These are phyloP conservation scores for Amanita brunnescens DNA, from an alignment of 768 basidiomycete species.

Conservation along the genomic window DNA sequence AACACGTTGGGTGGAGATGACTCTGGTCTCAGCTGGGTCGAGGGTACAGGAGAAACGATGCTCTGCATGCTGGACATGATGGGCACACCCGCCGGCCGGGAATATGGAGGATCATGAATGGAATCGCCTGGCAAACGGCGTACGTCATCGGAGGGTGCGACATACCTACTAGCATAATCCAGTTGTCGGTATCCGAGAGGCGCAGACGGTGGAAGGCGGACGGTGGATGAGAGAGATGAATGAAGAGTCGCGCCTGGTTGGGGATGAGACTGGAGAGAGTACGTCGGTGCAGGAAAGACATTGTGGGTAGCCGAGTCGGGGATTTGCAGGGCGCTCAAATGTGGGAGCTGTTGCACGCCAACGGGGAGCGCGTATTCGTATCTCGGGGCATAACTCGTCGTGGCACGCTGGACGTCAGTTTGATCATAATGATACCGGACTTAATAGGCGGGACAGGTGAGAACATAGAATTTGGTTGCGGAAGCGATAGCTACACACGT, in stretches of 20 bases:
- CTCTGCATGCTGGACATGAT: not conserved
- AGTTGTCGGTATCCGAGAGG: constrained; percentile 24
- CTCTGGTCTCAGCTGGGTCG: constrained; percentile 24
- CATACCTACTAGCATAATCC: constrained; percentile 32
- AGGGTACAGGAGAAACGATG: constrained; percentile 18
- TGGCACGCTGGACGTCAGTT: constrained; percentile 38
- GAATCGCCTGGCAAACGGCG: constrained; percentile 36
- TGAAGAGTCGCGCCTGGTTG: not conserved
- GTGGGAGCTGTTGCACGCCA: constrained; percentile 39
- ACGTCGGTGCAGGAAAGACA: constrained; percentile 29
- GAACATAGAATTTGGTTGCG: constrained; percentile 31
- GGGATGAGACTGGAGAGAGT: constrained; percentile 29
- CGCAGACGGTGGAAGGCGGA: constrained; percentile 3
- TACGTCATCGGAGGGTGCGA: constrained; percentile 23
- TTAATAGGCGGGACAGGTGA: constrained; percentile 44
- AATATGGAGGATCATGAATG: constrained; percentile 37
- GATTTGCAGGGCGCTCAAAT: constrained; percentile 34
- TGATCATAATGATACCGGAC: constrained; percentile 54
- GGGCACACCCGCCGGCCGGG: constrained; percentile 15
- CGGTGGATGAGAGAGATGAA: not conserved
- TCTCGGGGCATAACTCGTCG: constrained; percentile 39
- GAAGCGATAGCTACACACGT: constrained; percentile 40
- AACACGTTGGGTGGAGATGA: constrained; percentile 18
- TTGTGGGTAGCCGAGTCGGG: constrained; percentile 38
- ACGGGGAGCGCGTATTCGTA: constrained; percentile 41